These are phyloP conservation scores for Polytrichum formosum DNA, from an alignment of 225 moss, liverwort and hornwort genomes.

Conservation along the genomic window DNA sequence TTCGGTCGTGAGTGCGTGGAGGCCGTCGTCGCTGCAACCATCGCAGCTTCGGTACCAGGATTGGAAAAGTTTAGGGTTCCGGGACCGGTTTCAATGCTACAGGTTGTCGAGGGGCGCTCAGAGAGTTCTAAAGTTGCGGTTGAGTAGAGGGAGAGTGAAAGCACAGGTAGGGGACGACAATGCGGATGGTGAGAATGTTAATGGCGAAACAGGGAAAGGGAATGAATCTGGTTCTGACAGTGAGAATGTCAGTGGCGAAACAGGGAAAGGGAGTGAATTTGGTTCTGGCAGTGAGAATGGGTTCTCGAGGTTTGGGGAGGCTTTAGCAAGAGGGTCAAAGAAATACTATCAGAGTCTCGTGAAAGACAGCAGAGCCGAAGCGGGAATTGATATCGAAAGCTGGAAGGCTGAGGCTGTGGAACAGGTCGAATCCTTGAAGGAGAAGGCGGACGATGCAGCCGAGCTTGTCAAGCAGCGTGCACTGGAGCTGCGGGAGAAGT, in stretches of 20 bases:
- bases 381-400: slow-evolving; percentile 37
- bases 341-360: slow-evolving; percentile 41
- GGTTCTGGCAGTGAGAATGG: slow-evolving; percentile 2
- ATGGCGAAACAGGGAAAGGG: slow-evolving; percentile 1
- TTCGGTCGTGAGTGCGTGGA: slow-evolving; percentile 1
- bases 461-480: slow-evolving; percentile 27
- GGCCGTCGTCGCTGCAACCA: background rate
- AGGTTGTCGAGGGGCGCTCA: background rate
- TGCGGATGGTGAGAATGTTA: slow-evolving; percentile 3
- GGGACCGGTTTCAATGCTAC: slow-evolving; percentile 12
- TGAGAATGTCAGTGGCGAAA: slow-evolving; percentile 1
- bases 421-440: slow-evolving; percentile 21
- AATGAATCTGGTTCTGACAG: slow-evolving; percentile 2
- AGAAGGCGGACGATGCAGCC: slow-evolving; percentile 25
- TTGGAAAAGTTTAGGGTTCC: slow-evolving; percentile 5
- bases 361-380: slow-evolving; percentile 31
- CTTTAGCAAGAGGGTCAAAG: slow-evolving; percentile 36
- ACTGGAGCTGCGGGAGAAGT: slow-evolving; percentile 37
- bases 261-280: background rate
- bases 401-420: slow-evolving; percentile 18
- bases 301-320: slow-evolving; percentile 24
- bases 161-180: slow-evolving; percentile 7
- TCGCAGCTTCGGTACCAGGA: background rate
- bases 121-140: slow-evolving; percentile 4
- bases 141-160: slow-evolving; percentile 27